A percentile compares a stretch with the other conserved stretches of the same genome.
phyloP scores from a whole-genome alignment of 2,329 filamentous ascomycete species.

The Diplocarpon mali region DNA sequence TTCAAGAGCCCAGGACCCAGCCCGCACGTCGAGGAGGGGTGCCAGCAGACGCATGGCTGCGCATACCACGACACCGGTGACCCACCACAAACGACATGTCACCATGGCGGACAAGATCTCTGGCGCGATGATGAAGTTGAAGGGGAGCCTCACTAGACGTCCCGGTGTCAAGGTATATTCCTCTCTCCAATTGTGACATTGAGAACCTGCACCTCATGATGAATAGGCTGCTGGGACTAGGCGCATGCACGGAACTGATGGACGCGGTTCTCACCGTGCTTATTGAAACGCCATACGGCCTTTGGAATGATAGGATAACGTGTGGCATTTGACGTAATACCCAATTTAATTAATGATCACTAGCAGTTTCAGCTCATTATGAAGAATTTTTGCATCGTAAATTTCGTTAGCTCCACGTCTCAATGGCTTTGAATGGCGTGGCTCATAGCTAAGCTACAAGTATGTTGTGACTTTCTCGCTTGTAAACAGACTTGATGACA shows the following conservation, averaged over 20 bases:
- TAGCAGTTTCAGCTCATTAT: background rate
- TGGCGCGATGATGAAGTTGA: slow-evolving; percentile 63
- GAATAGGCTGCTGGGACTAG: slow-evolving; percentile 58
- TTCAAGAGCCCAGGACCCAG: slow-evolving; percentile 8
- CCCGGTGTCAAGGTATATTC: slow-evolving; percentile 57
- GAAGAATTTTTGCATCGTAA: too few relatives aligned
- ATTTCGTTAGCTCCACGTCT: too few relatives aligned
- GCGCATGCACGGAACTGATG: slow-evolving; percentile 65
- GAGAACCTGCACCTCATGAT: background rate
- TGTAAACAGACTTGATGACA: too few relatives aligned
- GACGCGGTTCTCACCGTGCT: slow-evolving; percentile 39
- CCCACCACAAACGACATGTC: slow-evolving; percentile 57
- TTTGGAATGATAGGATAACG: slow-evolving; percentile 1
- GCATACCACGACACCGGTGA: slow-evolving; percentile 27
- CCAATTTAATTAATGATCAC: slow-evolving; percentile 1
- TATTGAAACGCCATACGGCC: slow-evolving; percentile 10
- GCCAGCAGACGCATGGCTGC: slow-evolving; percentile 23
- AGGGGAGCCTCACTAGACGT: slow-evolving; percentile 55
- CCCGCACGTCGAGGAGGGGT: slow-evolving; percentile 19
- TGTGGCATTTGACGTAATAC: slow-evolving; percentile 12
- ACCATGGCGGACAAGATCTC: slow-evolving; percentile 67
- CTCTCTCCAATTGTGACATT: slow-evolving; percentile 1
- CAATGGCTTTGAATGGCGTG: too few relatives aligned
- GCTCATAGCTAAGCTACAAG: too few relatives aligned
- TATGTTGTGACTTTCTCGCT: too few relatives aligned